phyloP scores from a whole-genome alignment of 1,284 basidiomycete species.

The Cystobasidium slooffiae region DNA sequence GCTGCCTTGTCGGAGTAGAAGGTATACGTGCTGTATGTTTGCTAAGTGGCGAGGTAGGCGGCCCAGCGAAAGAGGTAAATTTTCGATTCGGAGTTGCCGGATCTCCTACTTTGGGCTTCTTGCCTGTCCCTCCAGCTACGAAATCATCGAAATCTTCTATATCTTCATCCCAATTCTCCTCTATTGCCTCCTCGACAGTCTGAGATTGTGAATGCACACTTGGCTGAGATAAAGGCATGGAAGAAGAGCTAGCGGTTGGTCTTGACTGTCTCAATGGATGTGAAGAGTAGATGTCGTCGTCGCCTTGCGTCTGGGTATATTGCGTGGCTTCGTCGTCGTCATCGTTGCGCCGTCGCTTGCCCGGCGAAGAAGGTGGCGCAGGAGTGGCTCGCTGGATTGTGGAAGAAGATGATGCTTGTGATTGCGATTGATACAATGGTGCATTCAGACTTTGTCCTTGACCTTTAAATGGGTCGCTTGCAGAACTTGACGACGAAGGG shows the following conservation, averaged over 20 bases:
- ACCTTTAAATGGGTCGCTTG: not conserved
- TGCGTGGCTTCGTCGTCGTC: slow-evolving; percentile 15
- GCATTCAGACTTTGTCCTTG: not conserved
- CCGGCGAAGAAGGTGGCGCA: slow-evolving; percentile 19
- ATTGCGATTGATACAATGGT: not conserved
- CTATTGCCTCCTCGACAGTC: slow-evolving; percentile 37
- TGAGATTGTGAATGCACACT: slow-evolving; percentile 31
- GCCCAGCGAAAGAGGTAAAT: slow-evolving; percentile 35
- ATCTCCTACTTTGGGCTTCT: slow-evolving; percentile 18
- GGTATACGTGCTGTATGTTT: slow-evolving; percentile 11
- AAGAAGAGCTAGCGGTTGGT: not conserved
- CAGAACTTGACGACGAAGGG: not conserved
- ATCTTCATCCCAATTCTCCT: slow-evolving; percentile 34
- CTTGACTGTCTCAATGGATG: slow-evolving; percentile 15
- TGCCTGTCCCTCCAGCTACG: slow-evolving; percentile 24
- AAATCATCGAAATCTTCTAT: slow-evolving; percentile 42
- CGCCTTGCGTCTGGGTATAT: not conserved
- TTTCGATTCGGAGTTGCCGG: slow-evolving; percentile 15
- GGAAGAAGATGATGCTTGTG: slow-evolving; percentile 11
- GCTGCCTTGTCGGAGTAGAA: slow-evolving; percentile 18
- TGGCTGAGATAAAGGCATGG: not conserved
- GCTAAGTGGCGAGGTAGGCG: slow-evolving; percentile 26
- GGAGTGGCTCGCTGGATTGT: slow-evolving; percentile 16
- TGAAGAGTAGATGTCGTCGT: slow-evolving; percentile 1
- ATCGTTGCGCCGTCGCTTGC: slow-evolving; percentile 35